A percentile compares a stretch with the other conserved stretches of the same genome.
These are phyloP conservation scores for Solanum pinnatisectum DNA, from an alignment of 257 asterid genomes.

Conservation along the genomic window DNA sequence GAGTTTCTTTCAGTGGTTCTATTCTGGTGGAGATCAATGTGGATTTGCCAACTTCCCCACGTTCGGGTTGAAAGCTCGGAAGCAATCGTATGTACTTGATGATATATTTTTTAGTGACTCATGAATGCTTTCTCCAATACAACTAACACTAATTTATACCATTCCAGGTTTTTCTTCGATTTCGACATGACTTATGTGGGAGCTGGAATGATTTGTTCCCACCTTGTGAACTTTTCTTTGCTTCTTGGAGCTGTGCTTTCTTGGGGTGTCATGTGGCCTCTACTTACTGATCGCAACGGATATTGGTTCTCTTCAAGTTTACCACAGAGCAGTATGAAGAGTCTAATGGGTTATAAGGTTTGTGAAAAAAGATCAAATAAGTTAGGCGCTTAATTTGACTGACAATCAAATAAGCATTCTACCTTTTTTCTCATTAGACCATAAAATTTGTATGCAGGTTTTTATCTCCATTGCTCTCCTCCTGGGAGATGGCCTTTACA, in stretches of 20 bases:
- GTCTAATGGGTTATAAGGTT: constrained; percentile 63
- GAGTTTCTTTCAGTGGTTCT: constrained; percentile 92
- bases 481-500: constrained; percentile 82
- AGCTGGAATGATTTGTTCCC: constrained; percentile 76
- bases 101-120: background rate
- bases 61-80: constrained; percentile 76
- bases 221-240: constrained; percentile 49
- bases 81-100: constrained; percentile 35
- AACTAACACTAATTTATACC: background rate
- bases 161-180: constrained; percentile 70
- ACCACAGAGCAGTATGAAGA: constrained; percentile 51
- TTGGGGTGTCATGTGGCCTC: constrained; percentile 71
- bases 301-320: constrained; percentile 44
- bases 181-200: constrained; percentile 63
- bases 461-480: constrained; percentile 74
- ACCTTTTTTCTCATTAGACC: background rate
- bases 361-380: background rate
- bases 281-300: constrained; percentile 34
- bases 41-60: constrained; percentile 71
- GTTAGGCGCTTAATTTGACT: background rate
- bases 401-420: background rate
- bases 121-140: background rate
- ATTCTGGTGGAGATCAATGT: constrained; percentile 58
- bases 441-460: constrained; percentile 35
- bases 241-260: constrained; percentile 67